Percentiles rank a stretch among this genome's conserved stretches.
Conservation (phyloP, 768 basidiomycete genomes). For the Podaxis sp. region DNA sequence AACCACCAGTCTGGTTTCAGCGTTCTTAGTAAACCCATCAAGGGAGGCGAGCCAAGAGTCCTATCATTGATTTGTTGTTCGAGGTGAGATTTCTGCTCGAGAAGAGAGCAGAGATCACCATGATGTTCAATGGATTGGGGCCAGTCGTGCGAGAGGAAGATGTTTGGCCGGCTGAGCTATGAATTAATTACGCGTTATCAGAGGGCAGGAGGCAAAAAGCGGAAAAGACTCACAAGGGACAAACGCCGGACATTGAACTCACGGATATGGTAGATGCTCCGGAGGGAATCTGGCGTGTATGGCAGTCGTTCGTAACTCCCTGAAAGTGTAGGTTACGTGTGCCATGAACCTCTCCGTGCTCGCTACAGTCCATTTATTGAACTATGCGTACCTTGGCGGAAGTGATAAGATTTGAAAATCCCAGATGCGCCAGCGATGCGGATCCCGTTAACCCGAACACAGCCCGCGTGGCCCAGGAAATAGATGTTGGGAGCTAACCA, state of each 20-base stretch:
- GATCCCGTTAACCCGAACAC: constrained; percentile 83
- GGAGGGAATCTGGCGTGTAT: constrained; percentile 68
- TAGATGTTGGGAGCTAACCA: constrained; percentile 98
- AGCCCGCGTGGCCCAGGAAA: constrained; percentile 90
- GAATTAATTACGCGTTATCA: constrained; percentile 18
- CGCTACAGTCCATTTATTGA: neutral
- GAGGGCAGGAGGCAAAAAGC: neutral
- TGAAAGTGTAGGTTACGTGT: constrained; percentile 23
- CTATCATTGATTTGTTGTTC: constrained; percentile 64
- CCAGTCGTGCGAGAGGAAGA: constrained; percentile 98
- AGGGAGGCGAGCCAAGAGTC: constrained; percentile 81
- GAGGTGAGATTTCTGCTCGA: constrained; percentile 80
- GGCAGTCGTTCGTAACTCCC: constrained; percentile 84
- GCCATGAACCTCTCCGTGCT: neutral
- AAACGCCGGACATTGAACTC: constrained; percentile 81
- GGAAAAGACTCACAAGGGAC: constrained; percentile 52
- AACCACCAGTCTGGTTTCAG: constrained; percentile 90
- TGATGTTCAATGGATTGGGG: constrained; percentile 81
- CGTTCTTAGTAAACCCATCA: constrained; percentile 71
- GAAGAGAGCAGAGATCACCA: constrained; percentile 64
- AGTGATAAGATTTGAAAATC: constrained; percentile 83
- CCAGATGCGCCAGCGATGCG: constrained; percentile 93
- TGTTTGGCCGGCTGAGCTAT: constrained; percentile 58
- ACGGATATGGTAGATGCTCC: constrained; percentile 89
- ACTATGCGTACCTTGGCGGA: constrained; percentile 51